A percentile compares a stretch with the other conserved stretches of the same genome.
Evolutionary conservation across 169 alveolate genomes (phyloP).

Genomic region (Besnoitia besnoiti): DNA sequence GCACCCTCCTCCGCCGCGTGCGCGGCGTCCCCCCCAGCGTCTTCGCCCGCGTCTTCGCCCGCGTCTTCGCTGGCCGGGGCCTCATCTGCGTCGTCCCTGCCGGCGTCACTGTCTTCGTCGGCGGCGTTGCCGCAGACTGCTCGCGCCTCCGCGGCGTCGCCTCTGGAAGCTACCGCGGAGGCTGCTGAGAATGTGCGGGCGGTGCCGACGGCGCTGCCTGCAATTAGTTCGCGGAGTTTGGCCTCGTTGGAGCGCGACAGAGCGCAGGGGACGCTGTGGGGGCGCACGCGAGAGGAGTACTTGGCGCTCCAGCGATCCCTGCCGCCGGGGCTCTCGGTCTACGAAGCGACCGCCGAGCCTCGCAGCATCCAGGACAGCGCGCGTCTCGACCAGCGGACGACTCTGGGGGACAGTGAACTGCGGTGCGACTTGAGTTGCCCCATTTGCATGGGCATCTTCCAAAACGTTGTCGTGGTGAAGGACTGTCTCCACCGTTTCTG

Average conservation of each 20-base stretch:
- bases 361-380: constrained; percentile 5
- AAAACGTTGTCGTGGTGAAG: constrained; percentile 78
- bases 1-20: background rate
- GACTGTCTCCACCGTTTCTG: constrained; percentile 84
- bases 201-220: background rate
- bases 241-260: constrained; percentile 14
- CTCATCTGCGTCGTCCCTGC: background rate
- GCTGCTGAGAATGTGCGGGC: background rate
- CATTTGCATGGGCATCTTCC: constrained; percentile 67
- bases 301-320: background rate
- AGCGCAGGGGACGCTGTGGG: constrained; percentile 50
- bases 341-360: constrained; percentile 38
- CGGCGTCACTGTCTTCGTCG: background rate
- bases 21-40: background rate
- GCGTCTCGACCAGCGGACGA: background rate
- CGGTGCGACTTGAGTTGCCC: constrained; percentile 54
- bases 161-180: background rate
- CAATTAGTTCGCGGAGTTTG: constrained; percentile 14
- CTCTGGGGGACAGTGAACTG: constrained; percentile 16
- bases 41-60: background rate
- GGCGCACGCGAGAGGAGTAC: constrained; percentile 39
- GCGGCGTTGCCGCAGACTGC: background rate
- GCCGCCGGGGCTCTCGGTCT: constrained; percentile 44
- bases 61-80: background rate
- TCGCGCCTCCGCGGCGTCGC: background rate